phyloP scores from a whole-genome alignment of 805 yeast genomes.

The Metschnikowia dekortorum region DNA sequence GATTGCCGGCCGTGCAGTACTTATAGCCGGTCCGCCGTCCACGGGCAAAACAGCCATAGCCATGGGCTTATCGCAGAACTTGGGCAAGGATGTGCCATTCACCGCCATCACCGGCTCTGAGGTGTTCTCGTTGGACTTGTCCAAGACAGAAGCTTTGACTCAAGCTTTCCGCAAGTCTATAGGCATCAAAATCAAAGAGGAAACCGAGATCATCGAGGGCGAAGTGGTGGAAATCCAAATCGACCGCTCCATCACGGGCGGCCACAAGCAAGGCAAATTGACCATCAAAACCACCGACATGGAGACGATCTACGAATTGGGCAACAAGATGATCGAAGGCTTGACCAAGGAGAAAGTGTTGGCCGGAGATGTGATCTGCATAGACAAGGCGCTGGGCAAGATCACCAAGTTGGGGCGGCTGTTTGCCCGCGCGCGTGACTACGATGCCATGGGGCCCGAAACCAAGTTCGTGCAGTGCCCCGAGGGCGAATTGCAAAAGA shows the following conservation, averaged over 20 bases:
- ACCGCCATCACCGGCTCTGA: conserved; percentile 95
- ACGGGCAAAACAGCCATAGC: conserved; percentile 99
- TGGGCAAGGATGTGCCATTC: conserved; percentile 83
- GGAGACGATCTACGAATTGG: conserved; percentile 96
- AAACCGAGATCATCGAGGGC: conserved; percentile 96
- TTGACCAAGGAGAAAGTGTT: conserved; percentile 90
- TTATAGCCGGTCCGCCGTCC: conserved; percentile 97
- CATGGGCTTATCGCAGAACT: conserved; percentile 77
- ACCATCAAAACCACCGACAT: conserved; percentile 97
- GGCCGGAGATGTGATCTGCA: conserved; percentile 95
- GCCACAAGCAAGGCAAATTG: conserved; percentile 96
- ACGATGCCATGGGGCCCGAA: conserved; percentile 98
- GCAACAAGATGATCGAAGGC: conserved; percentile 91
- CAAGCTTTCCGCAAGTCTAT: conserved; percentile 95
- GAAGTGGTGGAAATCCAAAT: conserved; percentile 97
- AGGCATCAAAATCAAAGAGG: conserved; percentile 93
- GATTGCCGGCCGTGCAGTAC: conserved; percentile 94
- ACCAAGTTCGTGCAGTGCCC: conserved; percentile 98
- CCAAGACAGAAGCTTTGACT: conserved; percentile 93
- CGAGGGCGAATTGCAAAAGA: conserved; percentile 95
- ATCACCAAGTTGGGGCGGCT: conserved; percentile 94
- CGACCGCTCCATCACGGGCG: conserved; percentile 91
- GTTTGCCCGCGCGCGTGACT: conserved; percentile 92
- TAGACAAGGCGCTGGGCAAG: conserved; percentile 93
- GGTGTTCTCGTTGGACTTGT: conserved; percentile 83